Evolutionary conservation across 2,329 filamentous ascomycete species (phyloP).

Genomic region (Fusarium sp.): DNA sequence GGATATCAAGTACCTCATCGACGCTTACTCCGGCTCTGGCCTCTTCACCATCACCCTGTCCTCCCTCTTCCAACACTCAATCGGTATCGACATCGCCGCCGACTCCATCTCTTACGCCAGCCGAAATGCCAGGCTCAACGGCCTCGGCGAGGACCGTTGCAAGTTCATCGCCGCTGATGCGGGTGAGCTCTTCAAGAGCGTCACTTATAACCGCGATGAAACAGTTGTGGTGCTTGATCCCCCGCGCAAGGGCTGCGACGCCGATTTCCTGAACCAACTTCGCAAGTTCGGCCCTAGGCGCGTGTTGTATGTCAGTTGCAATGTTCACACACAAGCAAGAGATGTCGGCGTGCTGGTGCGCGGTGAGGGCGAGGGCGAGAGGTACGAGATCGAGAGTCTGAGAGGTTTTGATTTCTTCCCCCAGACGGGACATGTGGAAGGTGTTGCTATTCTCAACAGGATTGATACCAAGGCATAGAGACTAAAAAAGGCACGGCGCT

Average conservation of each 20-base stretch:
- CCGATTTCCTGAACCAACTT: conserved; percentile 86
- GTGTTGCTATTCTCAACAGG: conserved; percentile 75
- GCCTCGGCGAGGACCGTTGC: conserved; percentile 76
- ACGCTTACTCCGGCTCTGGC: conserved; percentile 97
- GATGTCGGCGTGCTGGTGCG: conserved; percentile 91
- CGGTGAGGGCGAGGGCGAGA: conserved; percentile 67
- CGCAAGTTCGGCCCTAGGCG: conserved; percentile 82
- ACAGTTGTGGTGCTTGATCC: conserved; percentile 97
- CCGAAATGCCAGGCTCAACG: conserved; percentile 84
- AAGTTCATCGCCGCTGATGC: conserved; percentile 94
- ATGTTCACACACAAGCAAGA: conserved; percentile 96
- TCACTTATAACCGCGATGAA: conserved; percentile 81
- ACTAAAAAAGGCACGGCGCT: conserved; percentile 24
- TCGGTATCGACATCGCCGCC: conserved; percentile 91
- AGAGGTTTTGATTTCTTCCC: conserved; percentile 98
- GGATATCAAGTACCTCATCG: conserved; percentile 87
- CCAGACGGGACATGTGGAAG: conserved; percentile 82
- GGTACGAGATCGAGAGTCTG: conserved; percentile 91
- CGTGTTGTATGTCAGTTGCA: conserved; percentile 96
- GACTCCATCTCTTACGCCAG: conserved; percentile 85
- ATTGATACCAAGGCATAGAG: conserved; percentile 55
- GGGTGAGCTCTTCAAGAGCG: conserved; percentile 82
- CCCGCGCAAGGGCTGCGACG: conserved; percentile 95
- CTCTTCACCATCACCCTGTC: conserved; percentile 97
- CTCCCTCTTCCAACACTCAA: conserved; percentile 84